Evolutionary conservation across 805 yeast species (phyloP), one percentile per base, ranked within the genome.

Genomic region (Nakazawaea wickerhamii): DNA sequence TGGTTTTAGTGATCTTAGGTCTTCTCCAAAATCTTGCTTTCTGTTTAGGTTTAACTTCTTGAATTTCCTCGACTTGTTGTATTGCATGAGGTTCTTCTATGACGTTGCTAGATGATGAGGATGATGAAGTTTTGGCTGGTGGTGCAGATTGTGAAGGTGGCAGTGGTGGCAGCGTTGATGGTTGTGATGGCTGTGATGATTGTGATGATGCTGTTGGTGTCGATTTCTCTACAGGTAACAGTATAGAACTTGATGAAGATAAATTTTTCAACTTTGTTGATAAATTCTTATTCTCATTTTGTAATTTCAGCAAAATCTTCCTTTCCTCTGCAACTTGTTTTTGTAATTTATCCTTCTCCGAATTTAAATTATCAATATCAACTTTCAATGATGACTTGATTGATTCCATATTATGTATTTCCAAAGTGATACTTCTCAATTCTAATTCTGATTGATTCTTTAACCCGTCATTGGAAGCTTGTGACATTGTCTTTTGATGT

Each of bases 311-410:
- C 15, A 50, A 39, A 10, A 18, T 30, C n/a, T 41, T 35, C 13
- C 49, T 48, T 39, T 47, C 50, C 4, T 53, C 60, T 2, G 15
- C 6, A 10, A 81, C 61, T 41, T 80, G 86, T 14, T 51, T 47
- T 36, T 60, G 62, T 40, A 87, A 59, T 14, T 61, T 58, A 26
- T 63, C 65, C 59, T 73, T 81, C 36, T 72, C 71, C 0, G 51
- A 46, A 23, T 62, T 68, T 48, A 88, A 62, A 15, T 63, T 70
- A 37, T 67, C 71, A 11, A 84, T 67, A 30, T 83, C 88, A 33
- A 62, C 65, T 17, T 64, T 44, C 27, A 81, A 49, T 5, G 58
- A 57, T 2, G 70, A 66, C 48, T 73, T 77, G 1, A 67, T 61
- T 1, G 66, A 40, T 1, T 58, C 54, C 42, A 75, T 55, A 21